These are phyloP conservation scores for Cucumis sativus DNA, from an alignment of 306 rosid genomes.

Conservation along the genomic window Cucumber_9930_V3 NC_026657.2:4067501-4068000, in stretches of 20 bases:
- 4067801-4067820: neutral
- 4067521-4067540: conserved; percentile 41
- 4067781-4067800: conserved; percentile 31
- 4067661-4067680: neutral
- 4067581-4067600: neutral
- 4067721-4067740: conserved; percentile 23
- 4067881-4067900: conserved; percentile 54
- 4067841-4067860: neutral
- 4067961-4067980: neutral
- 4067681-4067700: neutral
- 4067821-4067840: neutral
- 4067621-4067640: neutral
- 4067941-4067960: conserved; percentile 24
- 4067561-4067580: neutral
- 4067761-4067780: conserved; percentile 41
- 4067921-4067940: conserved; percentile 90
- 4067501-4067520: conserved; percentile 44
- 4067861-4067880: conserved; percentile 51
- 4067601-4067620: neutral
- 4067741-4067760: conserved; percentile 32
- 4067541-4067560: conserved; percentile 4
- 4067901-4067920: conserved; percentile 91
- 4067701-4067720: neutral
- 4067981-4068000: neutral
- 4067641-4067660: neutral